A percentile compares a stretch with the other conserved stretches of the same genome.
These are phyloP conservation scores for Daldinia grandis DNA, from an alignment of 495 filamentous ascomycete genomes.

Conservation along the genomic window DNA sequence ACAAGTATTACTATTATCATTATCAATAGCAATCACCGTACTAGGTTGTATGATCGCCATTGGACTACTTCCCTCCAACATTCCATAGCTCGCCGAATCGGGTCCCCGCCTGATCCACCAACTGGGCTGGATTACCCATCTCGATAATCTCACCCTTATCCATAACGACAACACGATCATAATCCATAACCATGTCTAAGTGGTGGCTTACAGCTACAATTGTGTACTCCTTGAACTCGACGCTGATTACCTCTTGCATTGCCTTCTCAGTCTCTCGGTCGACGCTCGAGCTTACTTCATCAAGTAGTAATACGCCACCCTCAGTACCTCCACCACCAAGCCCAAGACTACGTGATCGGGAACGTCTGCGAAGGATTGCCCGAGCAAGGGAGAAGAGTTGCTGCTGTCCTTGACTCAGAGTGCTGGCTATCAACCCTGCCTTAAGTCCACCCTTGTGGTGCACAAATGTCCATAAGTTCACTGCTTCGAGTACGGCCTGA, in stretches of 20 bases:
- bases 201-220: conserved; percentile 60
- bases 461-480: conserved; percentile 60
- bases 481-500: conserved; percentile 55
- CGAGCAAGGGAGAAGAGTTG: conserved; percentile 72
- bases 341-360: conserved; percentile 34
- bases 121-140: conserved; percentile 47
- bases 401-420: conserved; percentile 68
- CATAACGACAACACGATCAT: conserved; percentile 59
- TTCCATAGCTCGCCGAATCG: conserved; percentile 49
- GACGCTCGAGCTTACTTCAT: conserved; percentile 55
- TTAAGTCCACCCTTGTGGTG: conserved; percentile 60
- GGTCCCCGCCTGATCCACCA: conserved; percentile 45
- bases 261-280: conserved; percentile 55
- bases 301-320: conserved; percentile 50
- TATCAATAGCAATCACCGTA: neutral
- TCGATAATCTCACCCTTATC: conserved; percentile 54
- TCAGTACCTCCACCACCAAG: conserved; percentile 19
- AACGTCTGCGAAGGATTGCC: conserved; percentile 59
- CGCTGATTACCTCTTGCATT: conserved; percentile 55
- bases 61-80: conserved; percentile 12
- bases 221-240: conserved; percentile 57
- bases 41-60: neutral
- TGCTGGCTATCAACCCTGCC: conserved; percentile 58
- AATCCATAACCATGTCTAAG: conserved; percentile 56
- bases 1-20: neutral